Evolutionary conservation across 164 flowering plant genomes (phyloP), one percentile per base, ranked within the genome.

Genomic region (Pachysandra terminalis): DNA sequence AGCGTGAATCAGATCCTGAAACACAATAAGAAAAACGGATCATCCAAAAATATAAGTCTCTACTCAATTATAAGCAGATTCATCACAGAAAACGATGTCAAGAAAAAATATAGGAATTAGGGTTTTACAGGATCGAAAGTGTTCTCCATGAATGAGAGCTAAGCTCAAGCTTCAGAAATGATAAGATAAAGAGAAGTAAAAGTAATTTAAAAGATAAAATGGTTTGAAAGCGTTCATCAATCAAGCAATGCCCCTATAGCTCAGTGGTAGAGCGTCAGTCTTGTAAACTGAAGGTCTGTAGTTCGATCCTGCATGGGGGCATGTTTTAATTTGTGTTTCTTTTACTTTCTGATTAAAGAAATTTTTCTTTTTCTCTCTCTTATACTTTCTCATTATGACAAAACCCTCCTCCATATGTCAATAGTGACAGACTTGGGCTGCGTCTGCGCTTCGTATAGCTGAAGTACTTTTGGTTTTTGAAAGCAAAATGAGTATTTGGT

Each of bases 251-350:
- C 86, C 87, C 85, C 72, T 75, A 83, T 84, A 86, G 90, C 90
- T 86, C 90, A 86, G 90, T 83, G 86, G 86, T 86, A 86, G 90
- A 84, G 90, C 86, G 88, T 69, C 90, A 83, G 88, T 86, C 89
- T 85, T 82, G 91, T 85, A 85, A 87, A 85, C 91, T 87, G 88
- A 72, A 87, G 89, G 91, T 87, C 91, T 79, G 82, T 79, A 88
- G 93, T 86, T 86, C 87, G 86, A 86, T 86, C 90, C 93, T 86
- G 88, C 93, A 79, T 88, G 88, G 80, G 87, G 89, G 90, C 88
- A 86, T 3, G 59, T 23, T 54, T 45, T 45, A 32, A 32, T 3
- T 3, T 32, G 5, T 32, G 37, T 7, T 32, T 32, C 7, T 32
- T 32, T n/a, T n/a, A n/a, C n/a, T n/a, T n/a, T n/a, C n/a, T n/a